Conservation (phyloP, 257 asterid species). For the Orobanche coerulescens region DNA sequence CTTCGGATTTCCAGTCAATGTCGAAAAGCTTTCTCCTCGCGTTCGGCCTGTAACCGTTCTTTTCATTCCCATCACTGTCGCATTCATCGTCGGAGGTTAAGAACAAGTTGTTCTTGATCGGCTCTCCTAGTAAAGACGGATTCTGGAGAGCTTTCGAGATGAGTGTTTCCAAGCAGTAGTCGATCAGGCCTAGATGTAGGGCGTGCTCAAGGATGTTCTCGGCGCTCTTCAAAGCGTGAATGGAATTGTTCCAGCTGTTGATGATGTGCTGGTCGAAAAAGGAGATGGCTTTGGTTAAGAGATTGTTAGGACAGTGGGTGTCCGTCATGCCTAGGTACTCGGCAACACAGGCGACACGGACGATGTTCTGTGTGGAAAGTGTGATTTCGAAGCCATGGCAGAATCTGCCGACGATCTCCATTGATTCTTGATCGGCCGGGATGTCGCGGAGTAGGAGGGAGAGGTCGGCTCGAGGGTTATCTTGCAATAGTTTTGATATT, state of each 20-base stretch:
- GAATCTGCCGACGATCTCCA: slow-evolving; percentile 70
- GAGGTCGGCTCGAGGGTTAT: slow-evolving; percentile 39
- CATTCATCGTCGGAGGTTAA: slow-evolving; percentile 26
- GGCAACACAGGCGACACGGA: slow-evolving; percentile 52
- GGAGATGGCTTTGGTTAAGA: slow-evolving; percentile 32
- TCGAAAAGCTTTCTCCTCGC: slow-evolving; percentile 56
- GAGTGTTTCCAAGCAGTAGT: slow-evolving; percentile 45
- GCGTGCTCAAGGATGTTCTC: slow-evolving; percentile 54
- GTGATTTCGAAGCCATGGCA: slow-evolving; percentile 59
- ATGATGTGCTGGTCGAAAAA: slow-evolving; percentile 40
- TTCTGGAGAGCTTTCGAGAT: slow-evolving; percentile 35
- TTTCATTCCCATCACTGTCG: slow-evolving; percentile 27
- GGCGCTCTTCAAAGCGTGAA: slow-evolving; percentile 47
- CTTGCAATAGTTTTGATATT: slow-evolving; percentile 34
- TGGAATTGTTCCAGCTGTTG: slow-evolving; percentile 60
- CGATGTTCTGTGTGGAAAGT: slow-evolving; percentile 47
- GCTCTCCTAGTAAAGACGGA: slow-evolving; percentile 65
- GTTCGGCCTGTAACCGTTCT: slow-evolving; percentile 26
- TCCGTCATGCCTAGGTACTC: slow-evolving; percentile 75
- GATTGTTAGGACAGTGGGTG: slow-evolving; percentile 44
- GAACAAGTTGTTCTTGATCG: slow-evolving; percentile 13
- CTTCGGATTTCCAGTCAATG: slow-evolving; percentile 46
- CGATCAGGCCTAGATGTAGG: slow-evolving; percentile 35
- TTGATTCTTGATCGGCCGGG: slow-evolving; percentile 49
- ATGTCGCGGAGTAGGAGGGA: slow-evolving; percentile 40